Evolutionary conservation across 2,329 filamentous ascomycete species (phyloP).

Genomic region (Sclerotinia glacialis): DNA sequence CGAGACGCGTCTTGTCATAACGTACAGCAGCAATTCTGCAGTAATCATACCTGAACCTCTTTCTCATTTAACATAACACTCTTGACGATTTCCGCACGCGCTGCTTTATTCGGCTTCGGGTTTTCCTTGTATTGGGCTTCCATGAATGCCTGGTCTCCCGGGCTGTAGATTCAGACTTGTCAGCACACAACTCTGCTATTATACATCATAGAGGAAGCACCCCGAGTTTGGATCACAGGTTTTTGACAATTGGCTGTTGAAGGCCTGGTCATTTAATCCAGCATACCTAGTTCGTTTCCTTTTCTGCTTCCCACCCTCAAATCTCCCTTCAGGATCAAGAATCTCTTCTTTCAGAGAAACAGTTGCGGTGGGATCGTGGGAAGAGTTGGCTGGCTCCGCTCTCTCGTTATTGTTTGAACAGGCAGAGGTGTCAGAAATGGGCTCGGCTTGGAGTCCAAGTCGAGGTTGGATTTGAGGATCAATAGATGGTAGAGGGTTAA

Average conservation of each 20-base stretch:
- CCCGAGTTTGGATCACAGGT: neutral
- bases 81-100: slow-evolving; percentile 78
- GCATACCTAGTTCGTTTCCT: slow-evolving; percentile 63
- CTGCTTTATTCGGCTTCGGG: slow-evolving; percentile 86
- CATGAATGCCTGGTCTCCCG: slow-evolving; percentile 83
- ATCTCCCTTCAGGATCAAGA: slow-evolving; percentile 39
- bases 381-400: slow-evolving; percentile 28
- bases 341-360: slow-evolving; percentile 31
- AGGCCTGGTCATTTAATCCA: neutral
- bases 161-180: slow-evolving; percentile 49
- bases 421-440: slow-evolving; percentile 19
- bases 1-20: slow-evolving; percentile 24
- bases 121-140: slow-evolving; percentile 83
- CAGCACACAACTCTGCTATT: neutral
- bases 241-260: neutral
- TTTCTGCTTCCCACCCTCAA: slow-evolving; percentile 43
- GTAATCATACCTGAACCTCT: slow-evolving; percentile 79
- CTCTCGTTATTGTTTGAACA: slow-evolving; percentile 29
- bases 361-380: slow-evolving; percentile 25
- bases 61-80: slow-evolving; percentile 84
- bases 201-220: neutral
- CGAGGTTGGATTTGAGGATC: neutral
- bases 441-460: neutral
- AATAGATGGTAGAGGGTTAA: neutral
- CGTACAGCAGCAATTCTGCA: neutral